A percentile compares a stretch with the other conserved stretches of the same genome.
Conservation (phyloP, 2,329 filamentous ascomycete genomes). For the Beauveria pseudobassiana region DNA sequence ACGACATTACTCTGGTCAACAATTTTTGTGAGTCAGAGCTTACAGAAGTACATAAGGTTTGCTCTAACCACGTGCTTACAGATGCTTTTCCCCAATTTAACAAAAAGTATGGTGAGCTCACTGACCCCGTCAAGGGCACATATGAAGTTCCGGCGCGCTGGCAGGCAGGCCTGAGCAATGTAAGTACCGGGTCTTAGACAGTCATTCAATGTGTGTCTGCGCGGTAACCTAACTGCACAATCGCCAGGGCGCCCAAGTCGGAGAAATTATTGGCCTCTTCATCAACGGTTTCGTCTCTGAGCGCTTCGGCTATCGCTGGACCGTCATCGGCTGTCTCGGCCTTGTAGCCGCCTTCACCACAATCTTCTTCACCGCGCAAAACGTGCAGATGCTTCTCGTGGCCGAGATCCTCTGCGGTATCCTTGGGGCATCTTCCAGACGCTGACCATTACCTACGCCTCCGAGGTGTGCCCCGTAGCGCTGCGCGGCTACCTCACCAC, state of each 20-base stretch:
- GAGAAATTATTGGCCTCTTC: slow-evolving; percentile 59
- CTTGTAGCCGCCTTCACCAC: slow-evolving; percentile 50
- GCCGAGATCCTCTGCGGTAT: slow-evolving; percentile 58
- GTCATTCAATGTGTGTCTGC: neutral
- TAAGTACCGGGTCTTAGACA: slow-evolving; percentile 17
- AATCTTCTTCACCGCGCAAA: slow-evolving; percentile 58
- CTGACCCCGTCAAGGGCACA: slow-evolving; percentile 21
- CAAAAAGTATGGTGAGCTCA: slow-evolving; percentile 41
- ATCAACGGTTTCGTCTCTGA: slow-evolving; percentile 60
- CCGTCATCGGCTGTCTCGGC: slow-evolving; percentile 50
- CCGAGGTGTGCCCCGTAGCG: slow-evolving; percentile 65
- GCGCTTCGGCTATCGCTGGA: slow-evolving; percentile 60
- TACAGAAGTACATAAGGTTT: neutral
- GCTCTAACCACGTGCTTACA: slow-evolving; percentile 14
- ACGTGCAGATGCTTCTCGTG: slow-evolving; percentile 48
- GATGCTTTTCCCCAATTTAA: slow-evolving; percentile 51
- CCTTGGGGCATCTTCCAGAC: slow-evolving; percentile 53
- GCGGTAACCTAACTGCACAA: slow-evolving; percentile 16
- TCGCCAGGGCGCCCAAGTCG: slow-evolving; percentile 42
- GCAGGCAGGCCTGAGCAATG: slow-evolving; percentile 55
- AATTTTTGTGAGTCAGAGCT: slow-evolving; percentile 56
- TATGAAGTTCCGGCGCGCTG: slow-evolving; percentile 53
- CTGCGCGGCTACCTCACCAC: slow-evolving; percentile 66
- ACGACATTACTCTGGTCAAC: slow-evolving; percentile 73
- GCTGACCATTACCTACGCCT: slow-evolving; percentile 58